Conservation (phyloP, 495 filamentous ascomycete species). For the Aspergillus cristatus region DNA sequence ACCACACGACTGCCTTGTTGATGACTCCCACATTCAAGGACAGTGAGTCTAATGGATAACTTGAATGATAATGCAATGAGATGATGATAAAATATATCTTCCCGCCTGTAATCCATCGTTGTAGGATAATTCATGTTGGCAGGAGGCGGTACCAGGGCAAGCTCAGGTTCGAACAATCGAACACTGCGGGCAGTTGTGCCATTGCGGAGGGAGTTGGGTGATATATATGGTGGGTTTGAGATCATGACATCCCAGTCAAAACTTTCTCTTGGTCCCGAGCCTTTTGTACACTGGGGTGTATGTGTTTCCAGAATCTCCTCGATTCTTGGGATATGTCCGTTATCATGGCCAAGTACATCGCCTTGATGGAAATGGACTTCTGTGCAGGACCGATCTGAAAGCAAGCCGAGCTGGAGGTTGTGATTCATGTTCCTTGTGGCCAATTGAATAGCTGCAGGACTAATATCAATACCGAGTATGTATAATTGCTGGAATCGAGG, state of each 20-base stretch:
- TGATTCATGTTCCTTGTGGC: constrained; percentile 50
- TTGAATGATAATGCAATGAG: constrained; percentile 18
- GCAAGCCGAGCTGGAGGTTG: constrained; percentile 29
- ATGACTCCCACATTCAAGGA: constrained; percentile 32
- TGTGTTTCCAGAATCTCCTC: constrained; percentile 5
- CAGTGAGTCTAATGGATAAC: constrained; percentile 16
- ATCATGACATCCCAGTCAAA: constrained; percentile 59
- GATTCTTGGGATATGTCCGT: constrained; percentile 4
- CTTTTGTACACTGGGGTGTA: no score
- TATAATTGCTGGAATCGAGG: constrained; percentile 17
- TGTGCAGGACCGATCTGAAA: constrained; percentile 17
- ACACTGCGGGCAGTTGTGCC: constrained; percentile 62
- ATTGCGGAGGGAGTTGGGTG: constrained; percentile 41
- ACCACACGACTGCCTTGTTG: constrained; percentile 26
- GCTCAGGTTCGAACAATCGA: constrained; percentile 64
- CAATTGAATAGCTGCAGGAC: constrained; percentile 46
- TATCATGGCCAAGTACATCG: constrained; percentile 42
- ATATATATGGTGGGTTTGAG: constrained; percentile 90
- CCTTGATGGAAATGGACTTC: constrained; percentile 42
- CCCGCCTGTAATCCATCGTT: constrained; percentile 5
- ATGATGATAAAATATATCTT: constrained; percentile 33
- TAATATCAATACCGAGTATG: constrained; percentile 34
- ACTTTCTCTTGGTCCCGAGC: not conserved
- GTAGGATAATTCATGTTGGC: not conserved
- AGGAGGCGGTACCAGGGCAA: constrained; percentile 64